Percentiles rank a stretch among this genome's conserved stretches.
Evolutionary conservation across 139 green algal genomes (phyloP).

Genomic region (Chlamydomonas sphaeroides): DNA sequence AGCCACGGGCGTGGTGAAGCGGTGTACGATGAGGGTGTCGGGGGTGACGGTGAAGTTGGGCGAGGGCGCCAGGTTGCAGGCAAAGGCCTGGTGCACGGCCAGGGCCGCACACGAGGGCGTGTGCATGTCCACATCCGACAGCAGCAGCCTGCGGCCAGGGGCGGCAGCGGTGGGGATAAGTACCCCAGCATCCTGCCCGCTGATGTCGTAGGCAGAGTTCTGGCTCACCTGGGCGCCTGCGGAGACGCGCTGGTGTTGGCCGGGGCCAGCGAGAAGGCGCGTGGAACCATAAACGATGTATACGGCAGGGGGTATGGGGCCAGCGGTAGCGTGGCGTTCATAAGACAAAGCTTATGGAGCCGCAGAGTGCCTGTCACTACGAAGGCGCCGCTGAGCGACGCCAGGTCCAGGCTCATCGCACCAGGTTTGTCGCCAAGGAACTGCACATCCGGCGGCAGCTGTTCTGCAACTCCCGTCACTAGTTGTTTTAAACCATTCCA

Average conservation of each 20-base stretch:
- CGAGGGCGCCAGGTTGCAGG: neutral
- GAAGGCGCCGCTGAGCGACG: too few species aligned
- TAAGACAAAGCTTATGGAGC: neutral
- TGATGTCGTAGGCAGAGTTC: too few species aligned
- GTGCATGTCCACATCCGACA: neutral
- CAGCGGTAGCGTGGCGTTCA: neutral
- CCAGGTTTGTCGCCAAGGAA: neutral
- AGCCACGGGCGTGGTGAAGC: neutral
- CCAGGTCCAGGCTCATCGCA: neutral
- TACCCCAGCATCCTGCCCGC: too few species aligned
- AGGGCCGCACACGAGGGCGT: neutral
- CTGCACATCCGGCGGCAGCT: neutral
- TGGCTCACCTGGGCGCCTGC: too few species aligned
- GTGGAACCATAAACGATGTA: neutral
- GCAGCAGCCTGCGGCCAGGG: too few species aligned
- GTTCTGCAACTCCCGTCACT: neutral
- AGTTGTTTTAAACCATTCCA: too few species aligned
- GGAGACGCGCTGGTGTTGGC: neutral
- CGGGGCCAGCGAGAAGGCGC: neutral
- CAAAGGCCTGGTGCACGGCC: neutral
- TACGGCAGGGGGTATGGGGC: neutral
- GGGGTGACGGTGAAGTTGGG: conserved; percentile 1
- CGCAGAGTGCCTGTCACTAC: neutral
- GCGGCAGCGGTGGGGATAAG: too few species aligned
- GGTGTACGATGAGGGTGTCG: neutral